phyloP scores from a whole-genome alignment of 2,329 filamentous ascomycete species.

The Paecilomyces sp. region DNA sequence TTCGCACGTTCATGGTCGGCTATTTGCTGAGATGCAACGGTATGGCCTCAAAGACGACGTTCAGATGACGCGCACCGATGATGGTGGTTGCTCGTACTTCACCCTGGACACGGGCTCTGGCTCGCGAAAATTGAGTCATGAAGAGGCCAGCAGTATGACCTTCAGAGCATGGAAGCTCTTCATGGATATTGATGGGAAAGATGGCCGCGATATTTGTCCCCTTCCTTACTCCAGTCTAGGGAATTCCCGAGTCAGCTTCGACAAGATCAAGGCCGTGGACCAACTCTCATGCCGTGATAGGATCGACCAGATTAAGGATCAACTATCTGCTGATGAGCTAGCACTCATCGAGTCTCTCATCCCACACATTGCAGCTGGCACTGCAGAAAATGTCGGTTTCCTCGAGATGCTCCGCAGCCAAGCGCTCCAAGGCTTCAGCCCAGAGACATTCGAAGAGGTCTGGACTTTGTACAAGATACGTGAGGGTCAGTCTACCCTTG shows the following conservation, averaged over 20 bases:
- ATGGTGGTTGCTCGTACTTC: conserved; percentile 8
- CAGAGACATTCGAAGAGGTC: conserved; percentile 15
- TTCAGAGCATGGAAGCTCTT: conserved; percentile 1
- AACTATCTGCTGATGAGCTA: conserved; percentile 20
- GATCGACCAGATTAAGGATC: conserved; percentile 19
- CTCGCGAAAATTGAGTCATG: conserved; percentile 1
- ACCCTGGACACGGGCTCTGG: conserved; percentile 7
- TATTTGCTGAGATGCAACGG: conserved; percentile 37
- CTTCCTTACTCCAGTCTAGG: neutral
- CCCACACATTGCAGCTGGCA: conserved; percentile 17
- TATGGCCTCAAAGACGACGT: conserved; percentile 36
- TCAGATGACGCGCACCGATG: conserved; percentile 11
- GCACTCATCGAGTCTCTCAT: conserved; percentile 17
- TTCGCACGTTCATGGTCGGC: conserved; percentile 33
- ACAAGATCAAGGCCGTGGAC: neutral
- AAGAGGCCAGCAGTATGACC: conserved; percentile 1
- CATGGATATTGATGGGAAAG: conserved; percentile 2
- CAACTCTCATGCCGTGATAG: conserved; percentile 18
- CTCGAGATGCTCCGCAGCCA: conserved; percentile 16
- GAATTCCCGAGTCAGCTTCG: neutral
- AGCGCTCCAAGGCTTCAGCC: conserved; percentile 10
- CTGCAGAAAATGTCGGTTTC: conserved; percentile 13
- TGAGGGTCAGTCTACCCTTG: conserved; percentile 21
- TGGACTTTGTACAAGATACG: conserved; percentile 22
- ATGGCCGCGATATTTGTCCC: conserved; percentile 1